These are phyloP conservation scores for Mycena venus DNA, from an alignment of 768 basidiomycete species.

Conservation along the genomic window DNA sequence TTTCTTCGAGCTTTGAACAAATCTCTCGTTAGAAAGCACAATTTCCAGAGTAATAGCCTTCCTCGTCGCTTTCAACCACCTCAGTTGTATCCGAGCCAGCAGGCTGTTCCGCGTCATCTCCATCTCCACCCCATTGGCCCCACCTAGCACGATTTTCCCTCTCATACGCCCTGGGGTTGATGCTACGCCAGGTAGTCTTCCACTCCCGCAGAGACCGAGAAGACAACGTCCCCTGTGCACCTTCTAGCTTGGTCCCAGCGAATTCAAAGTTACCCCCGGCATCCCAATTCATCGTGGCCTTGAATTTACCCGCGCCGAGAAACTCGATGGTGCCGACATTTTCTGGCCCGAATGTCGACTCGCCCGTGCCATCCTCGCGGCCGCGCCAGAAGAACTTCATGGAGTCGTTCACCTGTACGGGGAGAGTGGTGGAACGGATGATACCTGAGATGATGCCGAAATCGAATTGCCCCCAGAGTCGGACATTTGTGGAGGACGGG, in stretches of 20 bases:
- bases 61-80: background rate
- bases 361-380: slow-evolving; percentile 31
- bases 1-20: no score
- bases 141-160: slow-evolving; percentile 33
- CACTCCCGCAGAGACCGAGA: slow-evolving; percentile 30
- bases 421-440: slow-evolving; percentile 35
- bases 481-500: slow-evolving; percentile 39
- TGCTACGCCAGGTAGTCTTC: slow-evolving; percentile 37
- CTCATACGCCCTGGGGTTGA: slow-evolving; percentile 36
- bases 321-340: slow-evolving; percentile 40
- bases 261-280: slow-evolving; percentile 35
- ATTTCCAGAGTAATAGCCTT: background rate
- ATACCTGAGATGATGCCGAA: slow-evolving; percentile 42
- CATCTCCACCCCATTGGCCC: slow-evolving; percentile 35
- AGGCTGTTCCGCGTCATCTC: slow-evolving; percentile 19
- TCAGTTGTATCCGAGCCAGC: slow-evolving; percentile 17
- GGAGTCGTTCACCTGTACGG: slow-evolving; percentile 22
- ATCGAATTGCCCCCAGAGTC: slow-evolving; percentile 43
- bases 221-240: slow-evolving; percentile 18
- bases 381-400: slow-evolving; percentile 40
- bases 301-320: slow-evolving; percentile 37
- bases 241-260: slow-evolving; percentile 31
- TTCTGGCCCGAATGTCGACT: slow-evolving; percentile 30
- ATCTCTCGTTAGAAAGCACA: background rate
- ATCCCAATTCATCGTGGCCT: slow-evolving; percentile 33